phyloP scores from a whole-genome alignment of 1,284 basidiomycete species.

The Boletus coffeatus region DNA sequence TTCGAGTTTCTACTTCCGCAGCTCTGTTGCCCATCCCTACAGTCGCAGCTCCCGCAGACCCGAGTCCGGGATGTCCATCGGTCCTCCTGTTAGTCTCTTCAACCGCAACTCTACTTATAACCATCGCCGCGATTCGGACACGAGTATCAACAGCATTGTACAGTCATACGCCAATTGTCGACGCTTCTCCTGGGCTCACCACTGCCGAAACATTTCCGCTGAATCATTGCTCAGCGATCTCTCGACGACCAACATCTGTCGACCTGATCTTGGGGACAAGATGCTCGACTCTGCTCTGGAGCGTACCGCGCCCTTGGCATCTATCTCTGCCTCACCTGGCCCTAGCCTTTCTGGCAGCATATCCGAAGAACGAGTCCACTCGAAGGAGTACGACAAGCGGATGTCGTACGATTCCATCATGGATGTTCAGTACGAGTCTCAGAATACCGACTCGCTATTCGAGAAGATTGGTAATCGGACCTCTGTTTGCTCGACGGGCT shows the following conservation, averaged over 20 bases:
- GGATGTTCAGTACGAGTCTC: conserved; percentile 34
- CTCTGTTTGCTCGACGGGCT: conserved; percentile 43
- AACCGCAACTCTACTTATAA: conserved; percentile 53
- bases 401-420: conserved; percentile 59
- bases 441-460: conserved; percentile 52
- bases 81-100: conserved; percentile 66
- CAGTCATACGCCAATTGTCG: conserved; percentile 49
- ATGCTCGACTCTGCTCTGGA: conserved; percentile 74
- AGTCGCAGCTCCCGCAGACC: conserved; percentile 43
- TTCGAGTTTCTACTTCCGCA: conserved; percentile 68
- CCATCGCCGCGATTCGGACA: conserved; percentile 46
- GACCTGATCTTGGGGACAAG: conserved; percentile 81
- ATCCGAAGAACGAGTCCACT: conserved; percentile 1
- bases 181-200: conserved; percentile 57
- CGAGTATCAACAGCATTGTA: conserved; percentile 49
- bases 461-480: conserved; percentile 52
- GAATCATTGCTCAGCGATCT: conserved; percentile 66
- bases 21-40: conserved; percentile 30
- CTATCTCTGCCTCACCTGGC: conserved; percentile 66
- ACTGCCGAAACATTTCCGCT: conserved; percentile 51
- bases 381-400: conserved; percentile 29
- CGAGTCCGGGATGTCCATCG: conserved; percentile 44
- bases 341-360: conserved; percentile 35
- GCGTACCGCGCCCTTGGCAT: conserved; percentile 50
- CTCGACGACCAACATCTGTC: conserved; percentile 50